These are phyloP conservation scores for Penicillium manginii DNA, from an alignment of 495 filamentous ascomycete species.

Conservation along the genomic window DNA sequence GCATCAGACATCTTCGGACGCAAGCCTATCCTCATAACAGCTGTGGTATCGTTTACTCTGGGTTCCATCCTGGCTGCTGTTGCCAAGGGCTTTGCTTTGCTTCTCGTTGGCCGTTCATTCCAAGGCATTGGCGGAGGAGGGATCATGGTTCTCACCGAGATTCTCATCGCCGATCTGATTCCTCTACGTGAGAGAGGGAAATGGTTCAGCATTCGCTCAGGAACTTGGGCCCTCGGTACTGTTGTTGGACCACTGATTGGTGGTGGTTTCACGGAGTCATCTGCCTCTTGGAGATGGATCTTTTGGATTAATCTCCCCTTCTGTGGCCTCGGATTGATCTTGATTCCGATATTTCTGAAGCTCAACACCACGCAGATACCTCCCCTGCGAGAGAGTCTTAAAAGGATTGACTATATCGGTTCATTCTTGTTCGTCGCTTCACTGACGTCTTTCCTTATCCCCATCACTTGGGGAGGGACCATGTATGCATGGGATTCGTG, in stretches of 20 bases:
- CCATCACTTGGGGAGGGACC: constrained; percentile 56
- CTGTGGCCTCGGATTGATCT: constrained; percentile 49
- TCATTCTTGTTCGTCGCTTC: constrained; percentile 52
- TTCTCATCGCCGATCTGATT: constrained; percentile 39
- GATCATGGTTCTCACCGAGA: constrained; percentile 33
- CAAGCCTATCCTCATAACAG: constrained; percentile 38
- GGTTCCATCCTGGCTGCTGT: constrained; percentile 46
- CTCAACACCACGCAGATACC: constrained; percentile 25
- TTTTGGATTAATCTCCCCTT: constrained; percentile 69
- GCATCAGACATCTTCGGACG: constrained; percentile 46
- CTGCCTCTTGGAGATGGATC: constrained; percentile 58
- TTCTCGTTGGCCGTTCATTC: constrained; percentile 32
- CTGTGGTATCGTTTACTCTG: constrained; percentile 39
- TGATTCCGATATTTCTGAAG: constrained; percentile 53
- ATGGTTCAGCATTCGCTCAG: constrained; percentile 28
- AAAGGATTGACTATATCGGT: constrained; percentile 56
- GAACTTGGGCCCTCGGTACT: constrained; percentile 27
- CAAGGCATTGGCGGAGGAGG: constrained; percentile 39
- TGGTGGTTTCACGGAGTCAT: constrained; percentile 26
- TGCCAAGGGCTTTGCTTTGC: constrained; percentile 26
- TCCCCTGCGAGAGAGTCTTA: constrained; percentile 30
- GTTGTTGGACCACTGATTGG: constrained; percentile 39
- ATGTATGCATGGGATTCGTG: constrained; percentile 54
- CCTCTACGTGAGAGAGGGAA: constrained; percentile 37
- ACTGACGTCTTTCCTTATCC: constrained; percentile 52